Percentiles rank a stretch among this genome's conserved stretches.
Conservation (phyloP, 1,139 yeast genomes). For the Candida glucosophila region DNA sequence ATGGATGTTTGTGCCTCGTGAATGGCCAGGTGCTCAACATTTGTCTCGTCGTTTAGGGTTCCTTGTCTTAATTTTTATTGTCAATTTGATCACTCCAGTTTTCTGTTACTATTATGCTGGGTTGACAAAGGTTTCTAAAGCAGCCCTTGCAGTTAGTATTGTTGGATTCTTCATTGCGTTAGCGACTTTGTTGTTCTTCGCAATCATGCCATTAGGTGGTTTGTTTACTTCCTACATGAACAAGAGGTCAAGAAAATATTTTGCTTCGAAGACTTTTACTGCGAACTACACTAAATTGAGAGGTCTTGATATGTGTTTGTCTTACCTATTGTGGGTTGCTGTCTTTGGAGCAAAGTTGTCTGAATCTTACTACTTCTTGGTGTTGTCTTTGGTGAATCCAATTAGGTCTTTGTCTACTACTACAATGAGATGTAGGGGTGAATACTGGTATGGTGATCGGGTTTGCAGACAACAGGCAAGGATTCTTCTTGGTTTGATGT, state of each 20-base stretch:
- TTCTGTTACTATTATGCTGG: slow-evolving; percentile 84
- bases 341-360: slow-evolving; percentile 82
- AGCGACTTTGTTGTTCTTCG: slow-evolving; percentile 74
- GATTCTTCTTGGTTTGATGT: slow-evolving; percentile 87
- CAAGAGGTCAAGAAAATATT: slow-evolving; percentile 80
- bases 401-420: slow-evolving; percentile 55
- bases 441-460: slow-evolving; percentile 69
- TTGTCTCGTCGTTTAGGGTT: slow-evolving; percentile 80
- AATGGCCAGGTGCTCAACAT: slow-evolving; percentile 99
- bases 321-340: slow-evolving; percentile 81
- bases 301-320: slow-evolving; percentile 95
- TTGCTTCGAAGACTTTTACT: slow-evolving; percentile 92
- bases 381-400: slow-evolving; percentile 88
- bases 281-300: slow-evolving; percentile 76
- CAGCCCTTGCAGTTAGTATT: slow-evolving; percentile 76
- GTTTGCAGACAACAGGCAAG: slow-evolving; percentile 82
- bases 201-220: slow-evolving; percentile 96
- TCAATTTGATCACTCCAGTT: slow-evolving; percentile 80
- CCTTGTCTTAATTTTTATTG: slow-evolving; percentile 52
- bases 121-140: slow-evolving; percentile 53
- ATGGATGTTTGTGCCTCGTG: slow-evolving; percentile 95
- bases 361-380: slow-evolving; percentile 92
- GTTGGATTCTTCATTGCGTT: slow-evolving; percentile 87
- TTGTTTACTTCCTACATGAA: slow-evolving; percentile 89
- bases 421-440: slow-evolving; percentile 63